Evolutionary conservation across 495 filamentous ascomycete species (phyloP), one percentile per base, ranked within the genome.

Genomic region (Pyrenopolyporus hunteri): DNA sequence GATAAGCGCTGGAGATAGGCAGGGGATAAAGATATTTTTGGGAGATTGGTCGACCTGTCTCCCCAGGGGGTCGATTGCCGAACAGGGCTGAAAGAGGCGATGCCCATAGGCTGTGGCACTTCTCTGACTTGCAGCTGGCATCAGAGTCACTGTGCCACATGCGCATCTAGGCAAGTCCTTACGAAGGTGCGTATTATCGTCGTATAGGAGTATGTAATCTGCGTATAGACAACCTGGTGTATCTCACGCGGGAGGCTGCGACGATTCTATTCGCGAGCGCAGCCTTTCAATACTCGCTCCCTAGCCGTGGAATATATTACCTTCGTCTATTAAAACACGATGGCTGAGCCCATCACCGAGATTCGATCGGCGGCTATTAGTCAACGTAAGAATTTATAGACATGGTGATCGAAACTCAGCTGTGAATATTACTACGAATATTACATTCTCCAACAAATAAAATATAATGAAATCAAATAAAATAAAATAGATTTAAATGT

Each of bases 61-160:
- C 26, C 13, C 8, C n/a, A 39, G 40, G 54, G 59, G 23, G 19
- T 44, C 19, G 29, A 59, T 47, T 65, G 56, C 62, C 62, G 62
- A 52, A 40, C 62, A 65, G 62, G 62, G 62, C 62, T 65, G 56
- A 60, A 29, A 52, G 40, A 57, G 62, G 56, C 57, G 56, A 50
- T 46, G 62, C 25, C 13, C 26, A 64, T 58, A 55, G 62, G 49
- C 22, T 22, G 62, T 48, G 17, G 28, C 31, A 55, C 36, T 13
- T 8, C 17, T 39, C 47, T 65, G 56, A 60, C 56, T 57, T 59
- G 56, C 55, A 59, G 55, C 28, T 17, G 36, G 50, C 28, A 46
- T 33, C 49, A 54, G 42, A 46, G 33, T 13, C 32, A 31, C 62
- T 51, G 55, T 59, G 43, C 62, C 49, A 44, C 49, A 64, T 56